Base-by-base conservation (phyloP, 2,329 filamentous ascomycete species). In the Mariannaea elegans region DNA sequence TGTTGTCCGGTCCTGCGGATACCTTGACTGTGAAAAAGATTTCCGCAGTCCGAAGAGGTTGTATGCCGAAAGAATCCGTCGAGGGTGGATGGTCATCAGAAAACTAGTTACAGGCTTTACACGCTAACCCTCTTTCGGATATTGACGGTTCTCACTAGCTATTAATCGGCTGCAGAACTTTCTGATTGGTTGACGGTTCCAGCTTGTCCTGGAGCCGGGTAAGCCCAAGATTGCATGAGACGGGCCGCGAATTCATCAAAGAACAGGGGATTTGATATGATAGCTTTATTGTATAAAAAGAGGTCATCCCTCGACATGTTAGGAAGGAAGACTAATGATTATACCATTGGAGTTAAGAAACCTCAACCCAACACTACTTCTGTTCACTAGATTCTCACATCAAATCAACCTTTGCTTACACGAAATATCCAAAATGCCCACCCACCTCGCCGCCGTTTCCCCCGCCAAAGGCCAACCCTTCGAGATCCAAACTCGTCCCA, bases 401-500 rank as follows among this genome's bases (percentile, higher is more conserved):
- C n/a, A n/a, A n/a, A n/a, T n/a, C n/a, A n/a, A n/a, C n/a, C n/a
- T n/a, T n/a, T n/a, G n/a, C n/a, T n/a, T n/a, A n/a, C n/a, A n/a
- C n/a, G n/a, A n/a, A n/a, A n/a, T n/a, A 23, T 44, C 14, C 59
- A 66, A 34, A 44, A 77, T 76, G 72, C 7, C 75, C 42, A 78
- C 74, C 10, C 79, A 82, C 59, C 72, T 78, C 32, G 80, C 81
- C 36, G 78, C 78, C 10, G 39, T 80, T 9, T 67, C 65, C 21
- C 63, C 50, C 1, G 72, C 68, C 7, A 76, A 78, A 69, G 76
- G 74, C 14, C 34, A 73, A 10, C 73, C 75, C 13, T 76, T 82
- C 24, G 46, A 74, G 56, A 13, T 82, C 38, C 73, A 72, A 55
- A 23, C 70, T 12, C 78, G 79, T 3, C 61, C 70, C 1, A 83